Conservation (phyloP, 305 asterid genomes). For the Fraxinus ornus region DNA sequence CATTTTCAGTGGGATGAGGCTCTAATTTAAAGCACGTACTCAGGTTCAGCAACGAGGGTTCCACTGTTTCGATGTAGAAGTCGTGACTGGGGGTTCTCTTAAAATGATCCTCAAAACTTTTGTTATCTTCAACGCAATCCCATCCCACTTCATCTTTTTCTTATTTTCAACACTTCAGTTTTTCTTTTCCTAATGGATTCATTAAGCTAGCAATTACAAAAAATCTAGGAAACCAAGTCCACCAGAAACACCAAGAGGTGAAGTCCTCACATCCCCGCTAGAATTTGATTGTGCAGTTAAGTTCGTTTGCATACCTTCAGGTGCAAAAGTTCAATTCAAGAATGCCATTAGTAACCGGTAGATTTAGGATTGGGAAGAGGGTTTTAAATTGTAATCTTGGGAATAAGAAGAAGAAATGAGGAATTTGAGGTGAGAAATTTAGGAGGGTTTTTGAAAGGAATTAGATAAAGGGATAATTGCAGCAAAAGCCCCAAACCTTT, state of each 20-base stretch:
- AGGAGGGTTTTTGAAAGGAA: too few species aligned
- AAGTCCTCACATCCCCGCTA: constrained; percentile 36
- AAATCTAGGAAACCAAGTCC: constrained; percentile 39
- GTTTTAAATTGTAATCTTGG: too few species aligned
- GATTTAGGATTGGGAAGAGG: too few species aligned
- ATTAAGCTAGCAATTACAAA: constrained; percentile 26
- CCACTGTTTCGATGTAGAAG: constrained; percentile 55
- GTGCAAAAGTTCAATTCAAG: constrained; percentile 32
- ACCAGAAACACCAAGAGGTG: constrained; percentile 39
- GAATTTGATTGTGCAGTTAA: constrained; percentile 35
- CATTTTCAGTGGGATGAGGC: background rate
- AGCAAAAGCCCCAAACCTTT: too few species aligned
- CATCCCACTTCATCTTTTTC: constrained; percentile 16
- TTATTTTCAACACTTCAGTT: too few species aligned
- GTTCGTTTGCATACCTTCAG: constrained; percentile 45
- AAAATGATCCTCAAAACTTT: constrained; percentile 12
- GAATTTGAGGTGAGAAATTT: too few species aligned
- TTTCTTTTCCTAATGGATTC: too few species aligned
- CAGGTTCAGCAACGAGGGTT: constrained; percentile 34
- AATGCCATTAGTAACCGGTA: background rate
- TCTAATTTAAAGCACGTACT: constrained; percentile 27
- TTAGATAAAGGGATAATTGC: too few species aligned
- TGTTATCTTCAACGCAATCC: constrained; percentile 24
- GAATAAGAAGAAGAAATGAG: too few species aligned
- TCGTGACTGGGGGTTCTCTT: constrained; percentile 50